phyloP scores from a whole-genome alignment of 106 monocot genomes.

The Ottelia alismoides region DNA sequence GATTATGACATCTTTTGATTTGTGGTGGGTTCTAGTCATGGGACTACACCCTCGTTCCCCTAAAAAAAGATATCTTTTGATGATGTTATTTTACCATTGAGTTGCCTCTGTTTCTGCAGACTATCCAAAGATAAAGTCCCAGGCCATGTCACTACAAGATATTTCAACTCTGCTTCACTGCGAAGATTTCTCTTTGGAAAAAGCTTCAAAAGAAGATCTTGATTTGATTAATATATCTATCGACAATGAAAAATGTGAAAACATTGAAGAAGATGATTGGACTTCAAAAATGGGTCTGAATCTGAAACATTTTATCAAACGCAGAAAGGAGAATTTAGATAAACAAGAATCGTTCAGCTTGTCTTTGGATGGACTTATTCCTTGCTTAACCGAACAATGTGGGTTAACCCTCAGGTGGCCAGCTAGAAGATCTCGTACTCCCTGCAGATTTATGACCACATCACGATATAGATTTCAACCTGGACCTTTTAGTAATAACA shows the following conservation, averaged over 20 bases:
- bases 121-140: conserved; percentile 75
- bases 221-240: conserved; percentile 63
- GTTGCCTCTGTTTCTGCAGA: conserved; percentile 22
- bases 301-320: conserved; percentile 41
- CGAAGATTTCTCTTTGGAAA: conserved; percentile 37
- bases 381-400: conserved; percentile 19
- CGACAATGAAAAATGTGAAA: conserved; percentile 59
- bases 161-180: conserved; percentile 23
- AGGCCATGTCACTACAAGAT: conserved; percentile 59
- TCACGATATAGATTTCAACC: not conserved
- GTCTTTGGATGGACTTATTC: conserved; percentile 36
- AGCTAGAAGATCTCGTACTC: conserved; percentile 59
- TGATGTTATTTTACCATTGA: not conserved
- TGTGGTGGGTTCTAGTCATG: too few species aligned
- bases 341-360: conserved; percentile 43
- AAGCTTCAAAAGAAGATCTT: conserved; percentile 51
- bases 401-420: conserved; percentile 46
- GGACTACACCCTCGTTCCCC: too few species aligned
- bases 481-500: not conserved
- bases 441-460: not conserved
- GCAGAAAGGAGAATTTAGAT: conserved; percentile 37
- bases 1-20: too few species aligned
- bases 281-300: conserved; percentile 78
- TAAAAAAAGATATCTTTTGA: not conserved
- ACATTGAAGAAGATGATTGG: conserved; percentile 71